Evolutionary conservation across 768 basidiomycete species (phyloP), one percentile per base, ranked within the genome.

Genomic region (Tricholoma terreum): DNA sequence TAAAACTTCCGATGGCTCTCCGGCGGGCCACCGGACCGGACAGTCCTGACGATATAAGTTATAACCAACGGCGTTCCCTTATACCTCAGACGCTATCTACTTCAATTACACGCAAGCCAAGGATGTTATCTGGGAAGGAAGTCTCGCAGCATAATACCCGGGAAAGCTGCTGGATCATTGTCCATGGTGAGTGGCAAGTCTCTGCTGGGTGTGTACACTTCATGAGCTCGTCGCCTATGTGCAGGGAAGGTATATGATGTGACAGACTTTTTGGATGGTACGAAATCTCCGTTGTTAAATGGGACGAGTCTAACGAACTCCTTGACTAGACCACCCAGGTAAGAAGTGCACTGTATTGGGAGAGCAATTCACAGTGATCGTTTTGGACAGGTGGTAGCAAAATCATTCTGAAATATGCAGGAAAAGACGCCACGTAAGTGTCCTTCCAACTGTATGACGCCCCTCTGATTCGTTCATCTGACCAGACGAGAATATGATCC

Each of bases 391-490:
- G 93, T 33, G 94, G 93, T 7, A 85, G 85, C 66, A 87, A 83
- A 67, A 91, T 94, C 63, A 88, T 95, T 49, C 69, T 95, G 54
- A 91, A 91, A 68, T 92, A 94, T 63, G 92, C 90, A 2, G 94
- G 94, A 22, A 89, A 87, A 67, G 94, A 94, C 68, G 92, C 92
- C 31, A 96, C 89, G 85, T 90, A 70, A 36, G 89, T 69, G 4
- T 56, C 6, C 6, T 46, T 58, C n/a, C 56, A 62, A 36, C 48
- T 63, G 24, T 42, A 40, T 7, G 9, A 15, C 15, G 58, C 36
- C 19, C 38, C 14, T n/a, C 21, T 51, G 12, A 57, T 15, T 33
- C 9, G 48, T 34, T 50, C 43, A 11, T 27, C 12, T 19, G 21
- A 17, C 53, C 61, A 89, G 86, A 4, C 80, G 80, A 59, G 91